Base-by-base conservation (phyloP, 352 stramenopile species). In the Phytophthora meadii region DNA sequence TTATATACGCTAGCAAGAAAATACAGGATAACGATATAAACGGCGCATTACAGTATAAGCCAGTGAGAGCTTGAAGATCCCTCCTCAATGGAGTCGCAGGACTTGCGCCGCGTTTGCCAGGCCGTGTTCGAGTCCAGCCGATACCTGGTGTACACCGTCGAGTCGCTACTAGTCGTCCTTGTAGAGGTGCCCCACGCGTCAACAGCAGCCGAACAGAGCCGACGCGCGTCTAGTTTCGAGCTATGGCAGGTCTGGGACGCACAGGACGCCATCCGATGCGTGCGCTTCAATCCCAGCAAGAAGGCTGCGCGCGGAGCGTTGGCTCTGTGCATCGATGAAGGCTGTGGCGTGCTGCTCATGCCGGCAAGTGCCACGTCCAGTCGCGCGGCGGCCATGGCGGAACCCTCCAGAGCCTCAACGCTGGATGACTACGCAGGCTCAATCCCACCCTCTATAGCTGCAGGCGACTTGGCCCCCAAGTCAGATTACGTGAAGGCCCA, bases 241-340 rank as follows among this genome's bases (percentile, higher is more conserved):
- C 66, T 92, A 25, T 91, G 83, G 82, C 85, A 94, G 65, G 77
- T 88, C 17, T 92, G 77, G 78, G 65, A 87, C 40, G 70, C 68
- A 15, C 61, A 77, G 19, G 81, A 84, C 27, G 24, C 49, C 1
- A 53, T 93, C 1, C 52, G 61, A 32, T 89, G 82, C 63, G 74
- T 91, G 54, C 64, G 73, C 30, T 89, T 88, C 59, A 91, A 92
- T 51, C 46, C 54, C 1, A 81, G 65, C 28, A 79, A 77, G 37
- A 88, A 79, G 24, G 67, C 64, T 1, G 82, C 81, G 10, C 72
- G 80, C 6, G 85, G 83, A 0, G 83, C 84, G 0, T 15, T 94
- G 19, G 83, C 86, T 34, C 60, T 94, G 3, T 89, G 76, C 37
- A 76, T 89, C 10, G 72, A 86, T 10, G 81, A 90, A 41, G 82